A percentile compares a stretch with the other conserved stretches of the same genome.
phyloP scores from a whole-genome alignment of 225 moss, liverwort and hornwort species.

The Pseudoscleropodium purum region DNA sequence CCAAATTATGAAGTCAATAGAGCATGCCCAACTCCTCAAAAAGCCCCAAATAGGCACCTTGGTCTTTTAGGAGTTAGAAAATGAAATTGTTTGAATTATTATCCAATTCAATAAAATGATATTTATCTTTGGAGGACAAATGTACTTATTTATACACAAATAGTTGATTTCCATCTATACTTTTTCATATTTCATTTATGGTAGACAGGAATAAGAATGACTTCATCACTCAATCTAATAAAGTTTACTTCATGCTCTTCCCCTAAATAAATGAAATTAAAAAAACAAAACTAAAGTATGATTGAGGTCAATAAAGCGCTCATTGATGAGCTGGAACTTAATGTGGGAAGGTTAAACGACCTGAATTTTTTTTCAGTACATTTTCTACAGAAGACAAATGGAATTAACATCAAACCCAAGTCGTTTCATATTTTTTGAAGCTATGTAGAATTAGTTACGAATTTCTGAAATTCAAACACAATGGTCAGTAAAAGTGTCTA shows the following conservation, averaged over 20 bases:
- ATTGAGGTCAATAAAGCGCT: too few relatives aligned
- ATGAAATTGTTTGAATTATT: background rate
- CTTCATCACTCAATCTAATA: background rate
- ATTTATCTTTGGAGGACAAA: fast-evolving
- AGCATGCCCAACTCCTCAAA: too few relatives aligned
- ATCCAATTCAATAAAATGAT: background rate
- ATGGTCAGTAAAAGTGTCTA: fast-evolving
- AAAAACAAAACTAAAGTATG: too few relatives aligned
- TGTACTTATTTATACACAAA: too few relatives aligned
- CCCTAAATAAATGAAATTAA: background rate
- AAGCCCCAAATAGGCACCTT: too few relatives aligned
- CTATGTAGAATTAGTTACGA: background rate
- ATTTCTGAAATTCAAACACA: background rate
- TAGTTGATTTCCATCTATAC: too few relatives aligned
- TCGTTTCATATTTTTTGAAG: background rate
- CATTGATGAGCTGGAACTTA: background rate
- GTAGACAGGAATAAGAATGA: background rate
- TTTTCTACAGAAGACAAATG: background rate
- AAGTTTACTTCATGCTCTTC: background rate
- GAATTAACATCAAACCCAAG: background rate
- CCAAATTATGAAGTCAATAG: too few relatives aligned
- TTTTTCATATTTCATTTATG: background rate
- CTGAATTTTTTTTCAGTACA: background rate
- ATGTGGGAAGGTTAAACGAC: background rate
- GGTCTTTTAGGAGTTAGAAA: too few relatives aligned